Evolutionary conservation across 345 rosid species (phyloP), one percentile per base, ranked within the genome.

Genomic region (Acer yangbiense): DNA sequence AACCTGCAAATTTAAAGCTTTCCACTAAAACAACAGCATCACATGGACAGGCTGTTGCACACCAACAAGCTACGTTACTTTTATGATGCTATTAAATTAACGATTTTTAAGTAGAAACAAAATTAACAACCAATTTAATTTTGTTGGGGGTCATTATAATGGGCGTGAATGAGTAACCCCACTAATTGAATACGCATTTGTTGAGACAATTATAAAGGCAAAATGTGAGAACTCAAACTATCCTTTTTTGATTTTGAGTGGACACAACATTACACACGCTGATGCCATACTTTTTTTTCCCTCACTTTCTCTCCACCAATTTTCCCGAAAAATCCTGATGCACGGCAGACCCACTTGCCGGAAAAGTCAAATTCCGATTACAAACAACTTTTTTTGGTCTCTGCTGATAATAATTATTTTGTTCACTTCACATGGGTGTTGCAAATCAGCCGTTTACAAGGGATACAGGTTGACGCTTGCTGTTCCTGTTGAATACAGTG

Each of bases 401-500:
- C 25, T 86, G 46, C 74, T 85, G 55, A 43, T 35, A 4, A 35
- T 35, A 35, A 35, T 83, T 48, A 72, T 65, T 54, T 52, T 85
- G 44, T 39, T 86, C 29, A 68, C 84, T 43, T 54, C 35, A 27
- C 75, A 78, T 52, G 85, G 80, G 41, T 69, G 41, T 29, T 86
- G 86, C 79, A 91, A 89, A 29, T 76, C 98, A 9, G 88, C 88
- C 65, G 82, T 94, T 54, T 74, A 44, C 27, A 79, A 78, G 13
- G 89, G 93, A 32, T 88, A 88, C 75, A 77, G 85, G 62, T 71
- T 94, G 29, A 83, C 87, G 4, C 82, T 94, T 35, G 85, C 89
- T 20, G 80, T 91, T 8, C 98, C 98, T 0, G 9, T 69, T 3
- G 88, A 70, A 16, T 90, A 90, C 75, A 76, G 66, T 50, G 50